Evolutionary conservation across 208 protist genomes (phyloP), one percentile per base, ranked within the genome.

Genomic region (Balamuthia mandrillaris): DNA sequence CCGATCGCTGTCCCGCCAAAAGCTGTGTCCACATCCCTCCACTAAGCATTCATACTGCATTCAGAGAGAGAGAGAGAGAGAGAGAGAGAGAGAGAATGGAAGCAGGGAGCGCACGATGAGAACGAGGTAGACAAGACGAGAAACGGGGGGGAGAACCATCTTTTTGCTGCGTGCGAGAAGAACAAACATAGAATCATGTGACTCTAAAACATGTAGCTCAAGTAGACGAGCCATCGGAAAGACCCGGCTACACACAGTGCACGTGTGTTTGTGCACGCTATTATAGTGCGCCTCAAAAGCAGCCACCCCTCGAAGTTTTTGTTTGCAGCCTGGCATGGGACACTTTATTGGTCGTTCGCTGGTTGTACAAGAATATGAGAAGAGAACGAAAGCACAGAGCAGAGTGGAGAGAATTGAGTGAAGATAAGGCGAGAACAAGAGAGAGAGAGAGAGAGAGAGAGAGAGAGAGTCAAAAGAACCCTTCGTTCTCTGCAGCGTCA

Each of bases 31-130:
- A 24, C 66, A 77, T 51, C 66, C 66, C 9, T 35, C 39, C 6
- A 77, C 66, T 18, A 77, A n/a, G 66, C 66, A 77, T 51, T 77
- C 66, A n/a, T 77, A 77, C 66, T 77, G 29, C n/a, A 56, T 56
- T 56, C 49, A 56, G n/a, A 56, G 49, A 31, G n/a, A 35, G 42
- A 35, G 42, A 31, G n/a, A 16, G 35, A 60, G 52, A 60, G 5
- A 27, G 29, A 60, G 52, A 60, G 4, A 27, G 29, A 60, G 52
- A 72, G 1, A 5, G 24, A 31, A 14, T 21, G 1, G n/a, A n/a
- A n/a, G n/a, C n/a, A n/a, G n/a, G n/a, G n/a, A n/a, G n/a, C n/a
- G n/a, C n/a, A n/a, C n/a, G n/a, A n/a, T 56, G 18, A 56, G n/a
- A 56, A n/a, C n/a, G n/a, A 35, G 42, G 61, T 44, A 31, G n/a